Evolutionary conservation across 2,329 filamentous ascomycete genomes (phyloP).

Genomic region (Chrysoporthe cubensis): DNA sequence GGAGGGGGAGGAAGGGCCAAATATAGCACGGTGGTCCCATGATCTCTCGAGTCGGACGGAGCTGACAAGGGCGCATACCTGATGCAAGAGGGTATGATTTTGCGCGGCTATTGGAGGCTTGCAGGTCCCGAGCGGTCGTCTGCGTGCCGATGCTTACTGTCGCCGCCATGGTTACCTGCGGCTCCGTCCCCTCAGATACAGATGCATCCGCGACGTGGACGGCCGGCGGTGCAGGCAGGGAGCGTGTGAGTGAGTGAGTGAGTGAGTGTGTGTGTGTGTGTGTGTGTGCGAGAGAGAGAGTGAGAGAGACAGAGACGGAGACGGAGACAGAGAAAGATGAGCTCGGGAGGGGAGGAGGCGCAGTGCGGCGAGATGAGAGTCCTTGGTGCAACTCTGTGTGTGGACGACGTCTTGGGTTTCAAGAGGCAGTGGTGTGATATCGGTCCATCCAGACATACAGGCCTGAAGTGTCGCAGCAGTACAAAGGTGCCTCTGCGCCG

Average conservation of each 20-base stretch:
- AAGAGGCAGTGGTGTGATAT: constrained; percentile 4
- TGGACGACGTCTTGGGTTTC: constrained; percentile 4
- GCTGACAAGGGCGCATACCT: constrained; percentile 23
- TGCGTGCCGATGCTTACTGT: constrained; percentile 27
- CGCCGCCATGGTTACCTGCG: constrained; percentile 22
- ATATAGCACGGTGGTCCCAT: constrained; percentile 3
- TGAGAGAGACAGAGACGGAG: no score
- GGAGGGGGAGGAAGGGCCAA: not conserved
- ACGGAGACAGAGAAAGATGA: not conserved
- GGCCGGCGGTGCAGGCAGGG: not conserved
- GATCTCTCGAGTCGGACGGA: not conserved
- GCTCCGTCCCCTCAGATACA: not conserved
- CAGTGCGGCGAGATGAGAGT: not conserved
- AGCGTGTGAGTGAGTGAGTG: no score
- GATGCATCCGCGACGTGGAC: not conserved
- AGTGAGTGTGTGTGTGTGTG: no score
- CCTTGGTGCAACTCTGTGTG: not conserved
- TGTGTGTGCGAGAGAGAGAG: no score
- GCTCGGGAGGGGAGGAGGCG: not conserved
- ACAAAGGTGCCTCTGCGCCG: not conserved
- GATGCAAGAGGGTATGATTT: constrained; percentile 11
- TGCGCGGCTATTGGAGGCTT: constrained; percentile 7
- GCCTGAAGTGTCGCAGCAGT: not conserved
- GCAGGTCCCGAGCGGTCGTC: constrained; percentile 25
- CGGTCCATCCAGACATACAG: constrained; percentile 7